A percentile compares a stretch with the other conserved stretches of the same genome.
Evolutionary conservation across 2,329 filamentous ascomycete genomes (phyloP).

Genomic region (Coleophoma crateriformis): DNA sequence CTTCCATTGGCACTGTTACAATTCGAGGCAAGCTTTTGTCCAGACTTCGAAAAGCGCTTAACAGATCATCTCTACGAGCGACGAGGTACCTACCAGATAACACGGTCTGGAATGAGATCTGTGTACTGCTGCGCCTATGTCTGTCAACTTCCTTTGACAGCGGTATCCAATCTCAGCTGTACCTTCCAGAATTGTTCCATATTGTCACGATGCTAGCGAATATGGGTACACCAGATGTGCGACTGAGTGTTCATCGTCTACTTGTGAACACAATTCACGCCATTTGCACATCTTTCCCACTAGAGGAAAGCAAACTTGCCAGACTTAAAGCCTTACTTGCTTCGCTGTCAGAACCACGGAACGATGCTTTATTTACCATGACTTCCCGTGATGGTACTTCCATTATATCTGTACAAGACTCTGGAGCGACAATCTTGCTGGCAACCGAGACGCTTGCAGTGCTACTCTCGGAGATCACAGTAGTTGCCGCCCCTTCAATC

Average conservation of each 20-base stretch:
- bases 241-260: conserved; percentile 55
- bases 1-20: conserved; percentile 59
- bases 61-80: conserved; percentile 61
- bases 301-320: conserved; percentile 47
- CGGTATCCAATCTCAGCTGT: conserved; percentile 61
- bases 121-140: conserved; percentile 60
- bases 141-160: conserved; percentile 63
- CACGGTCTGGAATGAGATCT: conserved; percentile 64
- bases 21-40: conserved; percentile 61
- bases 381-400: conserved; percentile 47
- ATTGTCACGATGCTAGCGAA: conserved; percentile 67
- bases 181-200: conserved; percentile 64
- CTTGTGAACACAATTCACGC: conserved; percentile 64
- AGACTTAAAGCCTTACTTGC: conserved; percentile 47
- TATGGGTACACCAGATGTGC: conserved; percentile 51
- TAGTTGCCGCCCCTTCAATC: conserved; percentile 56
- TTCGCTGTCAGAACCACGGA: conserved; percentile 52
- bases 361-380: conserved; percentile 50
- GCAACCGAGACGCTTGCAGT: conserved; percentile 57
- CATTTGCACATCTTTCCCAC: conserved; percentile 57
- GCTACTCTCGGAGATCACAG: conserved; percentile 58
- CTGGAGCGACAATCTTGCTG: conserved; percentile 26
- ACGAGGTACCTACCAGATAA: conserved; percentile 62
- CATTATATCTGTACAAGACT: conserved; percentile 48
- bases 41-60: conserved; percentile 60